Percentiles rank a stretch among this genome's conserved stretches.
phyloP scores from a whole-genome alignment of 179 eudicot species.

The Beta macrorhiza region DNA sequence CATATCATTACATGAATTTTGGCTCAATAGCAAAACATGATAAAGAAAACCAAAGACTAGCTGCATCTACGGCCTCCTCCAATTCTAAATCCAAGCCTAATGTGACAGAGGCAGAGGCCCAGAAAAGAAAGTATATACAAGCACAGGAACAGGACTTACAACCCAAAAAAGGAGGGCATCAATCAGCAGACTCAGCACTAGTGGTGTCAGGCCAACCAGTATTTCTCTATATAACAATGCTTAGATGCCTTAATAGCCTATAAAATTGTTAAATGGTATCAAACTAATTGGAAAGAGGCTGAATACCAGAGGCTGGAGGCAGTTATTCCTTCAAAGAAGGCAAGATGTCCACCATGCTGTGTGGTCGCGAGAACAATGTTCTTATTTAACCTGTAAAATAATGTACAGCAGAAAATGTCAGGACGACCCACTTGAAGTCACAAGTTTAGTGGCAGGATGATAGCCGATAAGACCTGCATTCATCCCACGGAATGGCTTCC shows the following conservation, averaged over 20 bases:
- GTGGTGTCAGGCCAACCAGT: not conserved
- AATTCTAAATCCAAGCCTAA: not conserved
- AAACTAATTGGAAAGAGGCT: not conserved
- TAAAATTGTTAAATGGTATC: not conserved
- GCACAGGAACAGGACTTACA: not conserved
- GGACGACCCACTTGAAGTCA: conserved; percentile 9
- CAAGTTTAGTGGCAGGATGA: not conserved
- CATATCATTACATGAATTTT: not conserved
- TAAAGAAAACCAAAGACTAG: not conserved
- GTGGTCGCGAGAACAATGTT: conserved; percentile 82
- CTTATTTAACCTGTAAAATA: conserved; percentile 60
- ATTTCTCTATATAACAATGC: not conserved
- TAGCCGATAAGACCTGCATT: conserved; percentile 62
- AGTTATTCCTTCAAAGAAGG: conserved; percentile 81
- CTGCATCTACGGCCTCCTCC: not conserved
- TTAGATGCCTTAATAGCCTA: conserved; percentile 1
- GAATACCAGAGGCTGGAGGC: conserved; percentile 75
- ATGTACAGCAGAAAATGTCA: conserved; percentile 15
- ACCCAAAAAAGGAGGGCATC: not conserved
- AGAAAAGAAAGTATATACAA: not conserved
- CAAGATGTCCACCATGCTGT: conserved; percentile 91
- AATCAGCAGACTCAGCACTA: not conserved
- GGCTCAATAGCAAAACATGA: not conserved
- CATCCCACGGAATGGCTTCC: conserved; percentile 99
- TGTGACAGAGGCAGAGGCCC: not conserved